Percentiles rank a stretch among this genome's conserved stretches.
phyloP scores from a whole-genome alignment of 1,284 basidiomycete species.

The Irpex rosettiformis region DNA sequence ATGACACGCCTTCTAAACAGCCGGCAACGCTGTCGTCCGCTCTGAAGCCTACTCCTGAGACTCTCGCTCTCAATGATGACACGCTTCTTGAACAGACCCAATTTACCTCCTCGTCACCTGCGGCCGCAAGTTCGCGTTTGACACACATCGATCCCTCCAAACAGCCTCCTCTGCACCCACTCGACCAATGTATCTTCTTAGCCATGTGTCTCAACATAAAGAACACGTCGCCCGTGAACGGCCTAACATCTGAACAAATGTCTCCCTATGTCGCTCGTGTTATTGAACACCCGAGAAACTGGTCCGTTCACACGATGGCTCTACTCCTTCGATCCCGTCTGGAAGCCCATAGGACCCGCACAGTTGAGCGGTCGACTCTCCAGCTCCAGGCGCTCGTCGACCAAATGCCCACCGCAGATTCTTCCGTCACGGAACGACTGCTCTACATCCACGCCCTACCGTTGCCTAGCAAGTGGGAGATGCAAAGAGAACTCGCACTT shows the following conservation, averaged over 20 bases:
- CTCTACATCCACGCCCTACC: conserved; percentile 77
- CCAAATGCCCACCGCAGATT: conserved; percentile 89
- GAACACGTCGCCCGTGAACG: conserved; percentile 84
- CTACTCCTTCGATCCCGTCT: conserved; percentile 87
- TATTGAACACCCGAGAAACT: conserved; percentile 83
- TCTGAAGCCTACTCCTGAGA: conserved; percentile 52
- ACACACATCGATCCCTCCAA: conserved; percentile 74
- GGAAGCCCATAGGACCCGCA: conserved; percentile 82
- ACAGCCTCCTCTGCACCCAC: conserved; percentile 84
- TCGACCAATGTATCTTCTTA: conserved; percentile 90
- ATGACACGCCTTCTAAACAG: conserved; percentile 17
- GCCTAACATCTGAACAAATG: conserved; percentile 89
- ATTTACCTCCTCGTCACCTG: conserved; percentile 65
- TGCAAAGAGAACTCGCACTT: conserved; percentile 84
- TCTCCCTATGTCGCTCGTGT: conserved; percentile 85
- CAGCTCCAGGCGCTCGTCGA: conserved; percentile 93
- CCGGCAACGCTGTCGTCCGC: conserved; percentile 18
- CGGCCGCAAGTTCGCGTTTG: conserved; percentile 42
- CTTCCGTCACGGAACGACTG: conserved; percentile 67
- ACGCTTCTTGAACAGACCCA: conserved; percentile 93
- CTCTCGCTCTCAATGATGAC: conserved; percentile 89
- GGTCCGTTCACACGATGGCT: conserved; percentile 94
- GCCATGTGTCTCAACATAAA: conserved; percentile 87
- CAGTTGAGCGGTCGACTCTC: conserved; percentile 84
- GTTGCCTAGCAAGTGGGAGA: conserved; percentile 86